Evolutionary conservation across 148 eudicot species (phyloP), one percentile per base, ranked within the genome.

Genomic region (Spergularia marina): DNA sequence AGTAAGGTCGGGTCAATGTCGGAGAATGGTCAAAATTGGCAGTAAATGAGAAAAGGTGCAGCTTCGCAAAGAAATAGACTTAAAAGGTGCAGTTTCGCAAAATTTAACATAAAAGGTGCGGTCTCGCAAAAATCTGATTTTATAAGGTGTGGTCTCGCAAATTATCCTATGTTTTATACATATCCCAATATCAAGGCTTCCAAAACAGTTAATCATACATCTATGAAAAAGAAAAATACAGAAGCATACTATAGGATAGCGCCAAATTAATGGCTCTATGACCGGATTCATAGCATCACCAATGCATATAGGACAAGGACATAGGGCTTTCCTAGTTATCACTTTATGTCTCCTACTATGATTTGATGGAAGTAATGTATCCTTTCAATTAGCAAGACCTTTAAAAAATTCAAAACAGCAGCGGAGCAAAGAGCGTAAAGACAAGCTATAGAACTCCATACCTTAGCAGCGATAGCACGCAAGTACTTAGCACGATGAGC

Each of bases 401-500:
- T 6, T 65, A 69, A 69, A 69, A 36, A 12, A 5, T 3, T 18
- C 0, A 39, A 16, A 64, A 53, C 12, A n/a, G 23, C 7, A 56
- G 34, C 65, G 41, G 5, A 73, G 3, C 20, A 69, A 4, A 25
- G 41, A 14, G 39, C 17, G 5, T 59, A 17, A n/a, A 16, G 63
- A 54, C 23, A 69, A 60, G 74, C 56, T 53, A 51, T 25, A 30
- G 12, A 41, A 55, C 7, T 53, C 25, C 47, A 70, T 74, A 86
- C 97, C 92, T 90, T 92, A 7, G 90, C 89, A 81, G 98, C 97
- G 79, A 95, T 95, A 58, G 98, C 97, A 60, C 96, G 96, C 21
- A 95, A 74, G 79, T 90, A 95, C 84, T 95, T 92, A 23, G 97
- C 98, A 61, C 98, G 89, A 83, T 90, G 86, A 72, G 96, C 96